Percentiles rank a stretch among this genome's conserved stretches.
Evolutionary conservation across 768 basidiomycete species (phyloP).

Genomic region (Saitozyma sp.): DNA sequence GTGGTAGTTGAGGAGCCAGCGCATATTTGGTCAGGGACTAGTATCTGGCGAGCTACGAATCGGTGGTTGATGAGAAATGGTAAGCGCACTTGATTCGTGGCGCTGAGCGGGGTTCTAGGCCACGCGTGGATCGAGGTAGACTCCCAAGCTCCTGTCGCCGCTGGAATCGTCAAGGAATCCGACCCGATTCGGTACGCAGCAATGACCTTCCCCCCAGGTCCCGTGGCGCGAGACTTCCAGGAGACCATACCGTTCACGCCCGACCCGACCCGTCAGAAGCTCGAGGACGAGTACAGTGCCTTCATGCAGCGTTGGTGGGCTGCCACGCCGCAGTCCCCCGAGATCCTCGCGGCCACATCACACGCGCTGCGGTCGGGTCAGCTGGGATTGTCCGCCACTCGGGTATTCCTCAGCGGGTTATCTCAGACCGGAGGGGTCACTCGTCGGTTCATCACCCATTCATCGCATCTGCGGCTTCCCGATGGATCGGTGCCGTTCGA

Average conservation of each 20-base stretch:
- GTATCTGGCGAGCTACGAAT: conserved; percentile 11
- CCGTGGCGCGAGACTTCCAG: conserved; percentile 1
- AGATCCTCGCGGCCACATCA: conserved; percentile 7
- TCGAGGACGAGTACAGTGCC: conserved; percentile 5
- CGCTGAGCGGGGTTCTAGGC: background rate
- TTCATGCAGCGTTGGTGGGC: conserved; percentile 11
- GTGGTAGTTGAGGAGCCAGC: conserved; percentile 10
- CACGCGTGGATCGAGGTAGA: conserved; percentile 11
- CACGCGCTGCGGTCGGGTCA: background rate
- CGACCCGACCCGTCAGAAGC: conserved; percentile 5
- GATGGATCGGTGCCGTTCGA: conserved; percentile 2
- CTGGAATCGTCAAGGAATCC: conserved; percentile 6
- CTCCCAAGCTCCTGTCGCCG: conserved; percentile 8
- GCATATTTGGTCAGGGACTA: conserved; percentile 8
- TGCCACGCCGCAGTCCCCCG: conserved; percentile 6
- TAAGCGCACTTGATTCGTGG: background rate
- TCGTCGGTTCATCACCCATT: conserved; percentile 7
- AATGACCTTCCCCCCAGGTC: conserved; percentile 5
- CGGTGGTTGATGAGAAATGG: conserved; percentile 10
- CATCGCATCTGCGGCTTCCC: conserved; percentile 8
- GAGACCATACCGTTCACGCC: conserved; percentile 12
- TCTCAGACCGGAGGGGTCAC: conserved; percentile 11
- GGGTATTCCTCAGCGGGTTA: conserved; percentile 8
- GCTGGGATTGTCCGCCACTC: background rate
- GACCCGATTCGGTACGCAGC: conserved; percentile 2